Conservation (phyloP, 2,329 filamentous ascomycete genomes). For the Talaromyces sp. region DNA sequence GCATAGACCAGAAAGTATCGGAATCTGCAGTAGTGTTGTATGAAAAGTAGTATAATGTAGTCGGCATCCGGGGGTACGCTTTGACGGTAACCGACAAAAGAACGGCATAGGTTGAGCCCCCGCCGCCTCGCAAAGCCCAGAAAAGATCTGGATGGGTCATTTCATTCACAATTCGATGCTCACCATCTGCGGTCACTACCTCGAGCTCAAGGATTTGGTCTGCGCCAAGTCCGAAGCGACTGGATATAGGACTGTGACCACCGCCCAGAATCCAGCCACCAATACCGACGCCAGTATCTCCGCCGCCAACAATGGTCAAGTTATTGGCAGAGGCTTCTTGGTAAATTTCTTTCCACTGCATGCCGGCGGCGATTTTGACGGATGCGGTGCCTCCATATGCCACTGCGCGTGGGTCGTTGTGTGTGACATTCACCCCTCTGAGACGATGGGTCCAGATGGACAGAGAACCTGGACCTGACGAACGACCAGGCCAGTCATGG, state of each 20-base stretch:
- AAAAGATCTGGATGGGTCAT: conserved; percentile 35
- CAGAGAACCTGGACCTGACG: conserved; percentile 41
- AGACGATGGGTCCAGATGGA: conserved; percentile 47
- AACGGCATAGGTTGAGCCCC: conserved; percentile 43
- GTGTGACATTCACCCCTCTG: conserved; percentile 37
- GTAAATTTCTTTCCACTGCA: conserved; percentile 3
- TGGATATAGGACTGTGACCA: conserved; percentile 44
- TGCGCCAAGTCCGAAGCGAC: conserved; percentile 44
- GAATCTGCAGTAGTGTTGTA: conserved; percentile 1
- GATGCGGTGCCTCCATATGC: conserved; percentile 1
- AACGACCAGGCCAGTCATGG: conserved; percentile 30
- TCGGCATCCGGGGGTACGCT: conserved; percentile 37
- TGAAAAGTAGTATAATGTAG: neutral
- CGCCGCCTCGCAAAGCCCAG: conserved; percentile 49
- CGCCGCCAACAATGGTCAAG: conserved; percentile 51
- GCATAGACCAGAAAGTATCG: neutral
- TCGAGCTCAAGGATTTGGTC: conserved; percentile 55
- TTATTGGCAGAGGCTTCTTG: conserved; percentile 35
- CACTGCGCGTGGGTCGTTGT: conserved; percentile 12
- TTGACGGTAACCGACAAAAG: conserved; percentile 52
- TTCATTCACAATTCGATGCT: conserved; percentile 4
- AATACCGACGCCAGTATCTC: conserved; percentile 46
- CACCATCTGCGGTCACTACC: conserved; percentile 45
- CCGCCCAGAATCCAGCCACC: conserved; percentile 59
- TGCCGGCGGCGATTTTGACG: conserved; percentile 4